Percentiles rank a stretch among this genome's conserved stretches.
phyloP scores from a whole-genome alignment of 495 filamentous ascomycete genomes.

The Neurospora discreta region DNA sequence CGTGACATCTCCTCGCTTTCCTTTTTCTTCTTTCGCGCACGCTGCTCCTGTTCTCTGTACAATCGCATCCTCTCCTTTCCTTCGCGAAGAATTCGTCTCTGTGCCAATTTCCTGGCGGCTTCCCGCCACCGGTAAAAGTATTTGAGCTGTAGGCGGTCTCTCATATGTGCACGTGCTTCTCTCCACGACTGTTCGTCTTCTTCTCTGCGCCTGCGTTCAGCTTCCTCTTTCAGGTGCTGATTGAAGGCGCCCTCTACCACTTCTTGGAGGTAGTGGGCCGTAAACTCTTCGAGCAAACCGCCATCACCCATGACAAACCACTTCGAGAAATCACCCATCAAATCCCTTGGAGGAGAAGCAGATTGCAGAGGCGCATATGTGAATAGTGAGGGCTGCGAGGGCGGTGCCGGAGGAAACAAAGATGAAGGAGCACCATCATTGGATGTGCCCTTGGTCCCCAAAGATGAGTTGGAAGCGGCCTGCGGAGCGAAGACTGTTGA shows the following conservation, averaged over 20 bases:
- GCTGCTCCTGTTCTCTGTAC: constrained; percentile 17
- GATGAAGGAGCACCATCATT: neutral
- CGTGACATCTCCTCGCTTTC: constrained; percentile 24
- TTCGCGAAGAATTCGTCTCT: constrained; percentile 24
- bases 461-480: neutral
- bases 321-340: constrained; percentile 29
- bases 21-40: constrained; percentile 16
- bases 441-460: neutral
- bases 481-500: constrained; percentile 3
- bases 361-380: neutral
- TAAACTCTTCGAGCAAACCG: constrained; percentile 32
- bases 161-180: constrained; percentile 27
- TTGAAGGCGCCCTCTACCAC: constrained; percentile 22
- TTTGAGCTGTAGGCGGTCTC: constrained; percentile 31
- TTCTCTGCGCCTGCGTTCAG: constrained; percentile 24
- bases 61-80: constrained; percentile 19
- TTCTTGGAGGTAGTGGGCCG: constrained; percentile 22
- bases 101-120: constrained; percentile 18
- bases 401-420: neutral
- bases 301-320: constrained; percentile 36
- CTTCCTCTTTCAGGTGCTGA: constrained; percentile 24
- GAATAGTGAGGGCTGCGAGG: neutral
- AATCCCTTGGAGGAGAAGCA: constrained; percentile 14
- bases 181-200: constrained; percentile 29
- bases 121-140: constrained; percentile 40